Evolutionary conservation across 495 filamentous ascomycete genomes (phyloP), one percentile per base, ranked within the genome.

Genomic region (Aspergillus asperescens): DNA sequence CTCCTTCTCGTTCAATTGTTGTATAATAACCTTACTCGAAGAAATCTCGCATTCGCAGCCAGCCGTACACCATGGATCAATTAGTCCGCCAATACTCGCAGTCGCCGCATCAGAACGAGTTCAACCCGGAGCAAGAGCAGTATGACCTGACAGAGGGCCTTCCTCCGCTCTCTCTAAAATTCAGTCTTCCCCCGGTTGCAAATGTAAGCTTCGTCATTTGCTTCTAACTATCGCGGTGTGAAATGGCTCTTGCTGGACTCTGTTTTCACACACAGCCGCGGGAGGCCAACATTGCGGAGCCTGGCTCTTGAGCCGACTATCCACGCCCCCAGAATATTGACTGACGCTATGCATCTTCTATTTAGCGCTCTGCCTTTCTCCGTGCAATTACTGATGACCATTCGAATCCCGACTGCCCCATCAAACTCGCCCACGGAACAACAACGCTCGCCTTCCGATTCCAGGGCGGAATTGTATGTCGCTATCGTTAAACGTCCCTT

Each of bases 361-460:
- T 48, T 15, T 50, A 94, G 88, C 84, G 85, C 46, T 84, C 89
- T 29, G 81, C 90, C 51, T 98, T 92, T 83, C 90, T 98, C 63
- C 92, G 93, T 67, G 88, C 94, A 44, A 89, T 87, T 73, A 96
- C 93, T 57, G 93, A 98, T 73, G 93, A 98, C 82, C 82, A 90
- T 72, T 83, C 90, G 56, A 98, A 98, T 75, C 91, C 94, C 46
- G 82, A 85, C 69, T 95, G 89, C 69, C 93, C 93, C 38, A 98
- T 98, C 77, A 98, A 98, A 81, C 86, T 98, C 64, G 94, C 94
- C 35, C 94, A 98, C 81, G 93, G 93, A 67, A 98, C 93, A 40
- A 98, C 93, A 53, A 98, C 93, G n/a, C 81, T 98, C 34, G 90
- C 92, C 42, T 98, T 98, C 79, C 79, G 92, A 59, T 98, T 97